Evolutionary conservation across 257 asterid genomes (phyloP), one percentile per base, ranked within the genome.

Genomic region (Ocimum tenuiflorum): DNA sequence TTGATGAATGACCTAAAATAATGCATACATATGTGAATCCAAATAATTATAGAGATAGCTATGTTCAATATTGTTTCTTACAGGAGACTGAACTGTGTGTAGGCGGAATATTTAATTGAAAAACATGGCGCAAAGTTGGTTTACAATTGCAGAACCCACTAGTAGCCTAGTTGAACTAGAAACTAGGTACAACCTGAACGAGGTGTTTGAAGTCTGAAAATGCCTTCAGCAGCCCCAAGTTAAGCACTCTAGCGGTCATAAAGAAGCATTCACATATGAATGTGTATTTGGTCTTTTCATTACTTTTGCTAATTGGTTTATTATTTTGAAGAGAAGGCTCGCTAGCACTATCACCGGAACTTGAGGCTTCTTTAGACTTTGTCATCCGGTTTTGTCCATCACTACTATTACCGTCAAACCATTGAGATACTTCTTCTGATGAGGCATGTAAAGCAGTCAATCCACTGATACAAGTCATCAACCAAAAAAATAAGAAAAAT

Each of bases 201-300:
- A 94, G 97, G 82, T 88, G 94, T 76, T 89, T 89, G 76, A 84
- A 89, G 80, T 94, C 99, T 18, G 96, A 88, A 79, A 87, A 87
- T 73, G 96, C 97, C 79, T 94, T 89, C 60, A 94, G 81, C 77
- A 94, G 76, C 20, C 99, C 99, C 78, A 94, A 79, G 83, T 85
- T 89, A 62, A 92, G 91, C 66, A 88, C 96, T 78, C 97, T 82
- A 49, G 99, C 91, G 33, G 97, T 92, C 99, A 92, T 92, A 83
- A 89, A 92, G 85, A 92, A 92, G 83, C 97, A 92, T 81, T 92
- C 99, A 76, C 96, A 89, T 78, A 89, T 87, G 78, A 89, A 92
- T 52, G 97, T 68, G 75, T 78, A 89, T 80, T 86, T 92, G 75
- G 75, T 77, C 41, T 86, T 87, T 61, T 80, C 87, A 51, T 59